Base-by-base conservation (phyloP, 1,139 yeast genomes). In the Yamadazyma epiphylla region DNA sequence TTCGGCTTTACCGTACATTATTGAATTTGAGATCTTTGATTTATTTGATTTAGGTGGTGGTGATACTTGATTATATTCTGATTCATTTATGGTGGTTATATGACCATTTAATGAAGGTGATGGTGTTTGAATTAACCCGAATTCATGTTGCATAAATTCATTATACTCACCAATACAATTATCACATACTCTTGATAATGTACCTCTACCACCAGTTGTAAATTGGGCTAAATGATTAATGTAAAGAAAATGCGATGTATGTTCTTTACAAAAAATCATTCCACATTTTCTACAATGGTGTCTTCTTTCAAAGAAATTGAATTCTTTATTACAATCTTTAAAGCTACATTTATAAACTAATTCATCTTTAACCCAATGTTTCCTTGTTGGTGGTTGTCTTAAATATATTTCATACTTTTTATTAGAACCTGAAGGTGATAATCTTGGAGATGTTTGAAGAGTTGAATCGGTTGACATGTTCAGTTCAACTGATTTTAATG, bases 251-350 rank as follows among this genome's bases (percentile, higher is more conserved):
- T 75, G 79, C 19, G 67, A 61, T 6, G 79, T 64, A 42, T 77
- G 79, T 35, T 78, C 82, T 30, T 80, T 80, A 58, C 97, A 89
- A 51, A 82, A 89, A 10, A 89, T 74, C 19, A 87, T 94, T 13
- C 97, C 97, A 61, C 97, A 89, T 49, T 85, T 81, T 30, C 97
- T 74, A 53, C 97, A 89, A 58, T 89, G 97, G 52, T 89, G 97
- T 36, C 94, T 77, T 40, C 97, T 73, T 46, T 88, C 95, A 55
- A 86, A 75, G 48, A 83, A 78, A 29, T 84, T 77, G 55, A 84
- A 75, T 34, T 71, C 53, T 55, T 72, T 72, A 35, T 68, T 62
- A 58, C 96, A 88, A n/a, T 42, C 10, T 2, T 52, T 45, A 15
- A 72, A 70, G n/a, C 74, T 70, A 53, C 96, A 88, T 29, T 73